Evolutionary conservation across 108 stramenopile genomes (phyloP).

Genomic region (Fragilariopsis cylindrus): DNA sequence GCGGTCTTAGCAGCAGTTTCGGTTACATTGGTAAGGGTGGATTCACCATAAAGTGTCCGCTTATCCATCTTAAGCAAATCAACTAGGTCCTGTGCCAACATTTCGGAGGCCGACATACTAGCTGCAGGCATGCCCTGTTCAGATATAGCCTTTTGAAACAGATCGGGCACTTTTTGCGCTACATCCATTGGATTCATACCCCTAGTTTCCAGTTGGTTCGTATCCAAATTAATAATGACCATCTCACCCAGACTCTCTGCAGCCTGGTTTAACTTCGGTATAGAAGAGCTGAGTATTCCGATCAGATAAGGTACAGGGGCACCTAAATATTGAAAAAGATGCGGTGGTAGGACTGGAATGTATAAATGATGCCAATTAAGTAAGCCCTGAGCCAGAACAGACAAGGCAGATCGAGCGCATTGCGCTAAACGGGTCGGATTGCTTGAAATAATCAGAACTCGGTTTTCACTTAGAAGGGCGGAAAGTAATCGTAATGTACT

Average conservation of each 20-base stretch:
- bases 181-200: conserved; percentile 52
- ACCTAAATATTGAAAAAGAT: conserved; percentile 62
- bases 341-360: conserved; percentile 83
- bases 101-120: conserved; percentile 53
- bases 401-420: conserved; percentile 69
- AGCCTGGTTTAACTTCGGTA: conserved; percentile 37
- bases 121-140: conserved; percentile 29
- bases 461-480: conserved; percentile 77
- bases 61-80: conserved; percentile 79
- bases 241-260: conserved; percentile 72
- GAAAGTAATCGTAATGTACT: conserved; percentile 69
- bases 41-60: conserved; percentile 56
- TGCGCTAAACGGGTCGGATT: conserved; percentile 68
- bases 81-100: conserved; percentile 71
- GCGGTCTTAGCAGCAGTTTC: conserved; percentile 59
- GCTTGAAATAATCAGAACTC: conserved; percentile 66
- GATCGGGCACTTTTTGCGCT: conserved; percentile 44
- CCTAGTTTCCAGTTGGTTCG: conserved; percentile 63
- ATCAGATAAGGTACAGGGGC: conserved; percentile 77
- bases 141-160: conserved; percentile 29
- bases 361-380: conserved; percentile 80
- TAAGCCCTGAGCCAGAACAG: conserved; percentile 72
- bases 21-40: conserved; percentile 39
- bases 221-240: conserved; percentile 78
- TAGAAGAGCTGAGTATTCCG: conserved; percentile 47